A percentile compares a stretch with the other conserved stretches of the same genome.
Conservation (phyloP, 169 alveolate species). For the Babesia microti region DNA sequence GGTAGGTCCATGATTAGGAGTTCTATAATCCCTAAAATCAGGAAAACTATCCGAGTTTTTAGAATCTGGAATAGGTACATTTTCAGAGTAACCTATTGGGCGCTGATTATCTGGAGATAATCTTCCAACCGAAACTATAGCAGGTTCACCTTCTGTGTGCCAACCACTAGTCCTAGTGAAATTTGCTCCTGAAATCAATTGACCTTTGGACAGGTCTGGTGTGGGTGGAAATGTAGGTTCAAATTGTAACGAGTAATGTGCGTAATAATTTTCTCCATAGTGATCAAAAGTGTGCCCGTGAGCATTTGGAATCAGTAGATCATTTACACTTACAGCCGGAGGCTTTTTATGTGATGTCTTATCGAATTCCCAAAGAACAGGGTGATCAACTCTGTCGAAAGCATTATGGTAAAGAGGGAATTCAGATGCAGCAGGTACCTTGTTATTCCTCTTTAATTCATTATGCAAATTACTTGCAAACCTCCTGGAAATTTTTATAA, state of each 20-base stretch:
- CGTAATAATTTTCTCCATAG: conserved; percentile 55
- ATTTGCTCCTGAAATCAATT: conserved; percentile 73
- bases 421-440: conserved; percentile 71
- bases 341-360: conserved; percentile 42
- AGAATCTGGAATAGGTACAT: conserved; percentile 70
- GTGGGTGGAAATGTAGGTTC: conserved; percentile 75
- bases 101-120: conserved; percentile 73
- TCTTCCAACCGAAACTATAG: conserved; percentile 68
- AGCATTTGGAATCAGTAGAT: conserved; percentile 60
- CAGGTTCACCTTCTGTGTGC: conserved; percentile 74
- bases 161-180: conserved; percentile 75
- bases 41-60: conserved; percentile 65
- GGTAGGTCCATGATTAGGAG: conserved; percentile 64
- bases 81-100: conserved; percentile 72
- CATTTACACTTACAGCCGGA: conserved; percentile 47
- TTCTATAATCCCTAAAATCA: conserved; percentile 71
- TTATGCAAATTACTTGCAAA: conserved; percentile 49
- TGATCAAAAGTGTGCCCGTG: conserved; percentile 64
- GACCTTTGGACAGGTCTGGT: conserved; percentile 69
- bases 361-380: conserved; percentile 63
- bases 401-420: conserved; percentile 63
- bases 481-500: too few species aligned
- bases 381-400: conserved; percentile 74
- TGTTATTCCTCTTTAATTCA: conserved; percentile 44
- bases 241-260: conserved; percentile 71